Conservation (phyloP, 176 grass and related monocot species). For the Panicum miliaceum region DNA sequence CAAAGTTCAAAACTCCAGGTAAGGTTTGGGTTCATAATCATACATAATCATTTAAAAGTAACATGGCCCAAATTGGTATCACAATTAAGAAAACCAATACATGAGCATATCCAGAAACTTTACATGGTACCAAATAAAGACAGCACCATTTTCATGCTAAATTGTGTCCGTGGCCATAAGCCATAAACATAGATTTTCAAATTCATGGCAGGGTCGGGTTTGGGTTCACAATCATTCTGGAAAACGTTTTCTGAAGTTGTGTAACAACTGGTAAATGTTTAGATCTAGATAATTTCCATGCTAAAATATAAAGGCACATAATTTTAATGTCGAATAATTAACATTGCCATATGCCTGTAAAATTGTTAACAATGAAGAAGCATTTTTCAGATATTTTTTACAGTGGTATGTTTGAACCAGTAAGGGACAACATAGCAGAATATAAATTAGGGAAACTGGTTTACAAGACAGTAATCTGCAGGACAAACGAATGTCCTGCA, state of each 20-base stretch:
- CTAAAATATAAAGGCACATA: slow-evolving; percentile 17
- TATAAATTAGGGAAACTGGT: slow-evolving; percentile 6
- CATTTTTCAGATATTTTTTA: not conserved
- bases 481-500: not conserved
- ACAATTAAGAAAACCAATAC: slow-evolving; percentile 1
- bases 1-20: not conserved
- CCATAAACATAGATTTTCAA: slow-evolving; percentile 6
- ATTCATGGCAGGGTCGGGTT: not conserved
- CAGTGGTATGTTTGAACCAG: not conserved
- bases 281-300: slow-evolving; percentile 14
- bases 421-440: slow-evolving; percentile 7
- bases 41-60: not conserved
- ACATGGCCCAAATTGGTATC: not conserved
- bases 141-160: slow-evolving; percentile 5
- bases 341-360: not conserved
- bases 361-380: slow-evolving; percentile 22
- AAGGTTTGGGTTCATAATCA: slow-evolving; percentile 2
- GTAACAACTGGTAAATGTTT: not conserved
- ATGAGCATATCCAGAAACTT: slow-evolving; percentile 1
- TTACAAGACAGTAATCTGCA: not conserved
- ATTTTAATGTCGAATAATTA: not conserved
- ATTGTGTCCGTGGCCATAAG: slow-evolving; percentile 17
- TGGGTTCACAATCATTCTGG: slow-evolving; percentile 10
- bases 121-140: slow-evolving; percentile 35
- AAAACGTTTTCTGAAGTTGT: not conserved